Evolutionary conservation across 768 basidiomycete genomes (phyloP), one percentile per base, ranked within the genome.

Genomic region (Podaxis mareebaensis): DNA sequence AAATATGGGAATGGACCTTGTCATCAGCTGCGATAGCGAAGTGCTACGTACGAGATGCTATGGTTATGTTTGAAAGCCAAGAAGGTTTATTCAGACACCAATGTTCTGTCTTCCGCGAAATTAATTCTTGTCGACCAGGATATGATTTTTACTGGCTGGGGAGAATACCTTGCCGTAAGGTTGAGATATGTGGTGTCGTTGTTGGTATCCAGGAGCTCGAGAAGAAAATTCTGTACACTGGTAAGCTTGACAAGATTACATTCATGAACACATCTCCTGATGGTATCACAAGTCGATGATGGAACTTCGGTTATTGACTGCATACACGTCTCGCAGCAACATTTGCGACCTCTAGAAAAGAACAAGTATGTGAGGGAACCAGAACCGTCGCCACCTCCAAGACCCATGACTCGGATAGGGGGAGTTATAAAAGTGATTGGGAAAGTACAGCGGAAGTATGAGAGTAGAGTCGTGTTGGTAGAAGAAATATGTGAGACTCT

Each of bases 241-340:
- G 91, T 89, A 66, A 66, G 81, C 67, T 33, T 40, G 46, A 28
- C 22, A 61, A 33, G 28, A 24, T 48, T 3, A 2, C 38, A 40
- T 22, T 63, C 44, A 22, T 36, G 8, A 28, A 40, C 48, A 13
- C 17, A 52, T 56, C 28, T 61, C 38, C 10, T 53, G 44, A 46
- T 36, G 63, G 3, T n/a, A 17, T 24, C 22, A 28, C 17, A 53
- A 93, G 90, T 93, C 63, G 92, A 93, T 69, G 92, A 93, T 67
- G 90, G 91, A 4, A 89, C 90, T 1, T 85, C 77, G 30, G 85
- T 89, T 3, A 79, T 93, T 26, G 91, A 93, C 52, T 93, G 91
- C 68, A 69, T 77, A 2, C 81, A 85, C 69, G 75, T 68, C 30
- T 52, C 77, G 46, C 71, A 73, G 4, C 66, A 72, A 24, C 70